phyloP scores from a whole-genome alignment of 768 basidiomycete species.

The Tricholoma sp. region DNA sequence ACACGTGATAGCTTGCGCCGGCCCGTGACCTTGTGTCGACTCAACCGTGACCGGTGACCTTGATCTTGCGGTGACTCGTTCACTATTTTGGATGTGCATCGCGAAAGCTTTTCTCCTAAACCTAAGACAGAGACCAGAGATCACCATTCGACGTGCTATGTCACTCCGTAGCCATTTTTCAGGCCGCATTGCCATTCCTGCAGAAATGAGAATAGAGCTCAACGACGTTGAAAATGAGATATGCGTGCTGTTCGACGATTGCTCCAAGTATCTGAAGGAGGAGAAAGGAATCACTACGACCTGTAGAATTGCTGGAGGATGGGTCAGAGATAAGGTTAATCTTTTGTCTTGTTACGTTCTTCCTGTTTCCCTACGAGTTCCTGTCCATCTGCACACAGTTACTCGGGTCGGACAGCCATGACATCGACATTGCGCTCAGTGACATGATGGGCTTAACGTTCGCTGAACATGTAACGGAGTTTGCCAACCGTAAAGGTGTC shows the following conservation, averaged over 20 bases:
- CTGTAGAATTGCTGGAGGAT: conserved; percentile 94
- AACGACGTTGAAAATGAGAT: conserved; percentile 65
- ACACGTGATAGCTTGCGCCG: too few relatives aligned
- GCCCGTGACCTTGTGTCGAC: too few relatives aligned
- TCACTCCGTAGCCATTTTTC: conserved; percentile 7
- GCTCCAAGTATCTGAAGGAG: conserved; percentile 50
- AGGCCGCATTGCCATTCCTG: conserved; percentile 16
- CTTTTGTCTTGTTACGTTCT: not conserved
- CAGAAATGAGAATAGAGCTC: conserved; percentile 43
- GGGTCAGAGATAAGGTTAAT: conserved; percentile 95
- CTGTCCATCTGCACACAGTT: conserved; percentile 43
- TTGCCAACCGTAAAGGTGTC: conserved; percentile 46
- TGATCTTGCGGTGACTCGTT: too few relatives aligned
- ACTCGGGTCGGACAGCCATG: conserved; percentile 75
- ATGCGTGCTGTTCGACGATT: conserved; percentile 78
- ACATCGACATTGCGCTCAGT: conserved; percentile 89
- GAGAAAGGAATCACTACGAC: conserved; percentile 50
- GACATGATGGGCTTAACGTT: conserved; percentile 90
- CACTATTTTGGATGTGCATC: not conserved
- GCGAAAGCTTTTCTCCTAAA: not conserved
- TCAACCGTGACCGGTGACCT: too few relatives aligned
- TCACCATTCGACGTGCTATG: conserved; percentile 6
- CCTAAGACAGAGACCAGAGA: not conserved
- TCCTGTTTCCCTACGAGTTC: conserved; percentile 2
- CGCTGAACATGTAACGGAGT: conserved; percentile 71